Evolutionary conservation across 768 basidiomycete species (phyloP), one percentile per base, ranked within the genome.

Genomic region (Piloderma croceum): DNA sequence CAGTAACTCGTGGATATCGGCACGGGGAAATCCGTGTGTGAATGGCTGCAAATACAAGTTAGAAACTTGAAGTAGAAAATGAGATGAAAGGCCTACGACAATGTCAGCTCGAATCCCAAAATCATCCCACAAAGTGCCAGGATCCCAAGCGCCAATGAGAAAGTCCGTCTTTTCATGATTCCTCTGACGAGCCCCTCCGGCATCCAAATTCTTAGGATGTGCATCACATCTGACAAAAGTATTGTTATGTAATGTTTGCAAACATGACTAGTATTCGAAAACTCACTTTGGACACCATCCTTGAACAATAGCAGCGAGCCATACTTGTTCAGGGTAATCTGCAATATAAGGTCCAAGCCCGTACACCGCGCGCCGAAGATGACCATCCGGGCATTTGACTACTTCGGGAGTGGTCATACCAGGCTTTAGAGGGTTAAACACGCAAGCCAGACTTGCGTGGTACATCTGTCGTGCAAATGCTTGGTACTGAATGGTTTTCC

Each of bases 51-150:
- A 9, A 35, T 13, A 20, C 17, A 18, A 35, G n/a, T n/a, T n/a
- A n/a, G 20, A 31, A 25, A 37, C 19, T 24, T 29, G 36, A 12
- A 38, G n/a, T n/a, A 32, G 17, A 2, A 23, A 37, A 19, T 11
- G n/a, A 38, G 24, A 24, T 27, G 36, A n/a, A 27, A 36, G 24
- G 54, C 53, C 24, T 51, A 67, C 64, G 13, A 58, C 45, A 39
- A 64, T 37, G 38, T 67, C 62, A 24, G 38, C 43, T 17, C 50
- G 41, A 24, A 68, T 49, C 5, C 68, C 65, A 47, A 54, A 63
- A 0, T 61, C 42, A 25, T 59, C 53, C 66, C 66, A 65, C 9
- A 62, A 39, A 7, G 46, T 54, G 13, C 50, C 49, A 2, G 52
- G 55, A 31, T 60, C 52, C 40, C 53, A 60, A n/a, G 32, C 33